Evolutionary conservation across 2,329 filamentous ascomycete species (phyloP).

Genomic region (Zymoseptoria brevis): DNA sequence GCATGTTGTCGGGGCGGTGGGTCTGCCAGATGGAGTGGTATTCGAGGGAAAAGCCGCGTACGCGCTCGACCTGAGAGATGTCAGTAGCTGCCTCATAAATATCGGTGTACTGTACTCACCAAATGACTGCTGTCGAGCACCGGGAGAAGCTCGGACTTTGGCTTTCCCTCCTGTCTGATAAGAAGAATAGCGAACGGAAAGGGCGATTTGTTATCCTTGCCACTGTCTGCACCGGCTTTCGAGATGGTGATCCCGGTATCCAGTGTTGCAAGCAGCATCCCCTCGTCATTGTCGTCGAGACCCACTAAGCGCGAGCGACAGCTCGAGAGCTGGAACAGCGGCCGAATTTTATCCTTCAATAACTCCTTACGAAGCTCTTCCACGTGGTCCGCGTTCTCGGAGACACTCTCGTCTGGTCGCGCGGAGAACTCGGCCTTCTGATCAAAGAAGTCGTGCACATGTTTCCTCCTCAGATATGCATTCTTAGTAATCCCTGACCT

Average conservation of each 20-base stretch:
- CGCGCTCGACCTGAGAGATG: conserved; percentile 36
- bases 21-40: conserved; percentile 45
- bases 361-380: conserved; percentile 36
- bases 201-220: conserved; percentile 9
- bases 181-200: conserved; percentile 48
- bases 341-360: conserved; percentile 37
- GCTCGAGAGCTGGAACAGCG: conserved; percentile 40
- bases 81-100: background rate
- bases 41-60: conserved; percentile 48
- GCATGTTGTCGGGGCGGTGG: conserved; percentile 37
- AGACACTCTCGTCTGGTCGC: conserved; percentile 15
- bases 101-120: conserved; percentile 1
- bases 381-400: conserved; percentile 18
- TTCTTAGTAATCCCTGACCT: conserved; percentile 16
- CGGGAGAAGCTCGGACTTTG: conserved; percentile 33
- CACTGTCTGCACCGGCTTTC: conserved; percentile 13
- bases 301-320: conserved; percentile 43
- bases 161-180: conserved; percentile 41
- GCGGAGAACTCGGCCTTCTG: conserved; percentile 18
- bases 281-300: conserved; percentile 36
- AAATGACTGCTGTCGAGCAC: conserved; percentile 42
- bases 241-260: conserved; percentile 42
- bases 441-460: conserved; percentile 35
- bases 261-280: conserved; percentile 41
- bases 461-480: conserved; percentile 36